Percentiles rank a stretch among this genome's conserved stretches.
phyloP scores from a whole-genome alignment of 495 filamentous ascomycete species.

The Hypoxylon intermedium region DNA sequence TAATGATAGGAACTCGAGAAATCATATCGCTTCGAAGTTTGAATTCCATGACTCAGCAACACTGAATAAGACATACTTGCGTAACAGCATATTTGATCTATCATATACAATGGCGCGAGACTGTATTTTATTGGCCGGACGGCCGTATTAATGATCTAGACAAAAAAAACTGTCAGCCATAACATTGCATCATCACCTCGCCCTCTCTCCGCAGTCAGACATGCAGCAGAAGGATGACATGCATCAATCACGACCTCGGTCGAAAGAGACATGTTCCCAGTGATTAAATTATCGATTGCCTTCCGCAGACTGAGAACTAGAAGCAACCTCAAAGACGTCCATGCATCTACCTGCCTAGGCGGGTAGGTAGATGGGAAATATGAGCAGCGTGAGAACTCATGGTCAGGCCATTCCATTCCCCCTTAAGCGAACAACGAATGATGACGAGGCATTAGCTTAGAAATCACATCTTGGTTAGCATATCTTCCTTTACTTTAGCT shows the following conservation, averaged over 20 bases:
- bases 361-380: background rate
- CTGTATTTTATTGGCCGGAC: conserved; percentile 1
- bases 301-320: background rate
- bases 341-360: too few relatives aligned
- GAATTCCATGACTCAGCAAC: background rate
- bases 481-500: too few relatives aligned
- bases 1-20: background rate
- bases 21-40: background rate
- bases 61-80: conserved; percentile 4
- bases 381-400: background rate
- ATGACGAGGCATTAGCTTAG: background rate
- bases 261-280: background rate
- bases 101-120: conserved; percentile 3
- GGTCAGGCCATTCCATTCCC: too few relatives aligned
- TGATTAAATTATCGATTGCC: conserved; percentile 4
- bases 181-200: conserved; percentile 30
- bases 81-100: conserved; percentile 14
- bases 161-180: conserved; percentile 7
- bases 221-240: conserved; percentile 19
- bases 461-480: too few relatives aligned
- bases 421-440: background rate
- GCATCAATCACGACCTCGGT: conserved; percentile 10
- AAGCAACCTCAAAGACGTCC: background rate
- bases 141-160: conserved; percentile 12
- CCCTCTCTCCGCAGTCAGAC: conserved; percentile 20